A percentile compares a stretch with the other conserved stretches of the same genome.
phyloP scores from a whole-genome alignment of 1,284 basidiomycete species.

The Tylopilus sp. region DNA sequence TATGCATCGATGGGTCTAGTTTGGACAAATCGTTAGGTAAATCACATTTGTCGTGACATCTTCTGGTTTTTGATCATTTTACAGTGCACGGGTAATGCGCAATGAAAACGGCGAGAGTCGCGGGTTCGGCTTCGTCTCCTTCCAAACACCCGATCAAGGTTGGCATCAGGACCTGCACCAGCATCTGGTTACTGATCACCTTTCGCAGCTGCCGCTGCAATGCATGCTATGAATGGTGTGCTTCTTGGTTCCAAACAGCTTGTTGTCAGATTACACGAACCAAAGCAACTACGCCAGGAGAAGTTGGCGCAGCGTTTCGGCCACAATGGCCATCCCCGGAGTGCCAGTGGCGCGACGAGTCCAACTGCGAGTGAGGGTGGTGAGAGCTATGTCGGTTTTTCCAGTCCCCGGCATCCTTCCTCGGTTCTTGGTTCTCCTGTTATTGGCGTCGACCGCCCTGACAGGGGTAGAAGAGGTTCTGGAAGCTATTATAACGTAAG shows the following conservation, averaged over 20 bases:
- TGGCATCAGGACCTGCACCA: conserved; percentile 10
- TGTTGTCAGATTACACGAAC: conserved; percentile 85
- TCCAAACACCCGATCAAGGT: conserved; percentile 82
- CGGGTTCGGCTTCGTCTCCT: conserved; percentile 96
- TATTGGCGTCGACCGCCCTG: conserved; percentile 49
- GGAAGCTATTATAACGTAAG: conserved; percentile 79
- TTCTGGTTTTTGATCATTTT: conserved; percentile 10
- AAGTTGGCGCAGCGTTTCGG: conserved; percentile 78
- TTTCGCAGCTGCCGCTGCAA: conserved; percentile 57
- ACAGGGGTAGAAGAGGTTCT: conserved; percentile 68
- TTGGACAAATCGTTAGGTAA: conserved; percentile 83
- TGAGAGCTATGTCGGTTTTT: conserved; percentile 66
- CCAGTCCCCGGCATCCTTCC: conserved; percentile 61
- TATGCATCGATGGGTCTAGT: conserved; percentile 40
- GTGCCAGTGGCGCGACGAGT: conserved; percentile 74
- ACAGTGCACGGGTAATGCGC: conserved; percentile 89
- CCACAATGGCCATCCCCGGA: conserved; percentile 72
- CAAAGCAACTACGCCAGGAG: conserved; percentile 83
- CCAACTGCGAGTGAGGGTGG: conserved; percentile 76
- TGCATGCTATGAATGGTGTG: conserved; percentile 77
- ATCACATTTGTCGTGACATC: conserved; percentile 7
- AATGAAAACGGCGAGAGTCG: conserved; percentile 81
- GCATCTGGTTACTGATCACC: neutral
- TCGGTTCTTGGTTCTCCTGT: conserved; percentile 53
- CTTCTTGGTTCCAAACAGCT: conserved; percentile 72